Evolutionary conservation across 805 yeast genomes (phyloP).

Genomic region (Lachancea nothofagi): DNA sequence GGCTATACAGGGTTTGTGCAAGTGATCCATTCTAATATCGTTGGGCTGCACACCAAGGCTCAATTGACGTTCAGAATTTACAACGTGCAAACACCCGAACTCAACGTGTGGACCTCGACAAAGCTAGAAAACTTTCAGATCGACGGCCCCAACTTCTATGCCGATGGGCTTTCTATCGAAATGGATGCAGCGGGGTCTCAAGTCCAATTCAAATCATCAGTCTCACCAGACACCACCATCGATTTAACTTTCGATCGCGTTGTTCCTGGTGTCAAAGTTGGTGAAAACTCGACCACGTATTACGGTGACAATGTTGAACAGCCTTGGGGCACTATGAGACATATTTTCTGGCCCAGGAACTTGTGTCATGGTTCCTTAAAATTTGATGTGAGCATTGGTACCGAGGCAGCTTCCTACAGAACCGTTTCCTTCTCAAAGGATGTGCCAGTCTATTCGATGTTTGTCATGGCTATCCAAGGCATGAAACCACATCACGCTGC

Average conservation of each 20-base stretch:
- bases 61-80: slow-evolving; percentile 87
- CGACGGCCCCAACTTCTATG: slow-evolving; percentile 73
- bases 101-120: slow-evolving; percentile 80
- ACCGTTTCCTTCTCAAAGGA: slow-evolving; percentile 23
- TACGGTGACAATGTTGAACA: slow-evolving; percentile 78
- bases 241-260: slow-evolving; percentile 58
- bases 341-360: slow-evolving; percentile 93
- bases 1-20: slow-evolving; percentile 86
- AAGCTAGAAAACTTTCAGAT: slow-evolving; percentile 71
- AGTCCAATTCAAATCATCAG: slow-evolving; percentile 57
- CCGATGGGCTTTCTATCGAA: slow-evolving; percentile 63
- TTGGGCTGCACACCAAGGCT: slow-evolving; percentile 83
- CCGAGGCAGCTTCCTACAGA: slow-evolving; percentile 15
- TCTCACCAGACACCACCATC: slow-evolving; percentile 62
- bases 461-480: slow-evolving; percentile 94
- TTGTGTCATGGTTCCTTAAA: slow-evolving; percentile 58
- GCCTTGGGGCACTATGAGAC: slow-evolving; percentile 98
- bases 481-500: slow-evolving; percentile 99
- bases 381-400: slow-evolving; percentile 30
- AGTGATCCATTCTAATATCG: slow-evolving; percentile 85
- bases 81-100: slow-evolving; percentile 30
- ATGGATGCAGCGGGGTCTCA: slow-evolving; percentile 47
- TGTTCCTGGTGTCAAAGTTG: slow-evolving; percentile 83
- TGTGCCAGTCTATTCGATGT: slow-evolving; percentile 53
- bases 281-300: slow-evolving; percentile 75